Conservation (phyloP, 805 yeast genomes). For the Saccharomyces mikatae region DNA sequence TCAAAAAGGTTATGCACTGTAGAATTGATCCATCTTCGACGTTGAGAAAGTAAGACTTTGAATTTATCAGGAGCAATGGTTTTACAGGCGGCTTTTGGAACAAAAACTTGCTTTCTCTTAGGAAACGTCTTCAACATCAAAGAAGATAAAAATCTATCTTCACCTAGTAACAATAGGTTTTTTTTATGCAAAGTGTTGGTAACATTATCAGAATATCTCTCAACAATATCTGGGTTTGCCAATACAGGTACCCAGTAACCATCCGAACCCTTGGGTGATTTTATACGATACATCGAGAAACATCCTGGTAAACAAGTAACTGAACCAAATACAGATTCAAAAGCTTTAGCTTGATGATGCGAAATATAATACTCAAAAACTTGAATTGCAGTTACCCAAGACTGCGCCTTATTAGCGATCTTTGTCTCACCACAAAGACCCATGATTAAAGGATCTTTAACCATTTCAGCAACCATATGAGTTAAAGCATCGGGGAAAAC, state of each 20-base stretch:
- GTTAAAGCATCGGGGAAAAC: constrained; percentile 81
- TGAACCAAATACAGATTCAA: constrained; percentile 90
- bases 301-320: constrained; percentile 96
- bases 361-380: constrained; percentile 90
- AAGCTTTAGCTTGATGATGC: constrained; percentile 90
- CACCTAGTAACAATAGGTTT: constrained; percentile 79
- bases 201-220: constrained; percentile 80
- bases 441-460: constrained; percentile 77
- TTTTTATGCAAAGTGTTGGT: constrained; percentile 78
- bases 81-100: constrained; percentile 87
- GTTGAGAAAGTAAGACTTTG: constrained; percentile 73
- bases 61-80: constrained; percentile 84
- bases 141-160: constrained; percentile 78
- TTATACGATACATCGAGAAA: constrained; percentile 85
- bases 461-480: constrained; percentile 87
- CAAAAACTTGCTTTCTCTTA: constrained; percentile 75
- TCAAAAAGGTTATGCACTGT: constrained; percentile 90
- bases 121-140: constrained; percentile 87
- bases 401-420: constrained; percentile 69
- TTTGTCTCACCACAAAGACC: constrained; percentile 94
- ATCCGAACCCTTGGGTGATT: constrained; percentile 72
- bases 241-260: constrained; percentile 90
- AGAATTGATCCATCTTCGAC: constrained; percentile 95
- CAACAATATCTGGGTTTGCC: constrained; percentile 90
- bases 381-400: constrained; percentile 91